Evolutionary conservation across 228 moss, liverwort and hornwort species (phyloP).

Genomic region (Sphagnum magellanicum): DNA sequence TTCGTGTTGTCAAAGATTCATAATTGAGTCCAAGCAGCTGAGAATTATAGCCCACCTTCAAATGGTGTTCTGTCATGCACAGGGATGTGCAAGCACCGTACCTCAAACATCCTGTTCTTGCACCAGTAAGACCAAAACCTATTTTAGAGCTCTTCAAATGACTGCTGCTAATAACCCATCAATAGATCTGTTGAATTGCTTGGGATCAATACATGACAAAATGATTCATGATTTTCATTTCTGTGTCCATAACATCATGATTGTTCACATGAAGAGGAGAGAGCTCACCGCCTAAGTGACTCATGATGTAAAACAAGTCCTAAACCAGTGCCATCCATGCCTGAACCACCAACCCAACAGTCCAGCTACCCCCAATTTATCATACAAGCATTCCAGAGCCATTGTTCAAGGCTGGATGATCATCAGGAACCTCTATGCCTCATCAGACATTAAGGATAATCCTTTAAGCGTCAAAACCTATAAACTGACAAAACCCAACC

Average conservation of each 20-base stretch:
- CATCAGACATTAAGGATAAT: neutral
- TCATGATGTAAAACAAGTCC: conserved; percentile 67
- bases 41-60: conserved; percentile 12
- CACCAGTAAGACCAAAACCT: neutral
- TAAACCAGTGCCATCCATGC: conserved; percentile 72
- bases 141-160: neutral
- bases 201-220: neutral
- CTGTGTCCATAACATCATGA: neutral
- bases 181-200: neutral
- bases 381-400: neutral
- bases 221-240: neutral
- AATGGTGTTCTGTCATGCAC: conserved; percentile 63
- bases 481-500: too few species aligned
- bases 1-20: neutral
- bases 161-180: neutral
- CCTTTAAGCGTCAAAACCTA: too few species aligned
- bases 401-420: neutral
- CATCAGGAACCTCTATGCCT: neutral
- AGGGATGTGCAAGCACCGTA: conserved; percentile 71
- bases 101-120: conserved; percentile 58
- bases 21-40: neutral
- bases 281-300: conserved; percentile 59
- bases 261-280: neutral
- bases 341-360: conserved; percentile 19
- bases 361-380: neutral